Evolutionary conservation across 768 basidiomycete genomes (phyloP).

Genomic region (Dictyophora rubrovolvata): DNA sequence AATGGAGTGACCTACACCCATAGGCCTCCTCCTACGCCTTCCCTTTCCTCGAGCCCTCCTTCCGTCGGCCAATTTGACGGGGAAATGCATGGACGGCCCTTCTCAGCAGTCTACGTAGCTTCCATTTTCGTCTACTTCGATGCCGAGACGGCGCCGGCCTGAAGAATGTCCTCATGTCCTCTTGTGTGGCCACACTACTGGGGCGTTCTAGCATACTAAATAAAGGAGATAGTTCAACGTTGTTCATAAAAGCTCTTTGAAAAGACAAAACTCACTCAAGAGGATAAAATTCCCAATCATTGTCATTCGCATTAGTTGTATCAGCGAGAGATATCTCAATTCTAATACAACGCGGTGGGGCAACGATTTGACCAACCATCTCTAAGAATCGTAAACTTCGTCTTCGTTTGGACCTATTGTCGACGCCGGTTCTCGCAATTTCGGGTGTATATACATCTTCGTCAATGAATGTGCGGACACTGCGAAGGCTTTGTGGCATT

Average conservation of each 20-base stretch:
- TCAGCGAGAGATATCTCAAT: neutral
- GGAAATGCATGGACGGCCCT: neutral
- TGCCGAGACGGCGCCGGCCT: neutral
- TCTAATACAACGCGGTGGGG: constrained; percentile 1
- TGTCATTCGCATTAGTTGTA: neutral
- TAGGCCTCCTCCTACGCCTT: neutral
- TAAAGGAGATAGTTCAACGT: neutral
- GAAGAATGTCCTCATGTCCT: constrained; percentile 1
- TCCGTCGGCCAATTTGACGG: neutral
- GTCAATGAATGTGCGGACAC: neutral
- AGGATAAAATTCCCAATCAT: neutral
- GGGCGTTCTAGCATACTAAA: neutral
- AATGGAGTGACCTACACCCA: neutral
- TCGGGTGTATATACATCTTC: neutral
- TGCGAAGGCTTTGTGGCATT: neutral
- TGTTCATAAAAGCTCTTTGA: neutral
- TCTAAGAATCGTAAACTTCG: neutral
- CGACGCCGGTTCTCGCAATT: neutral
- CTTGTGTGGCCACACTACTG: constrained; percentile 1
- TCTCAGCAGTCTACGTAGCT: neutral
- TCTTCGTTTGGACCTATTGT: no score
- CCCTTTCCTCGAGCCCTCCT: neutral
- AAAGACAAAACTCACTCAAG: neutral
- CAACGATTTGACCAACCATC: constrained; percentile 1
- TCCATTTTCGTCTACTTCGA: neutral